These are phyloP conservation scores for Cystoisospora suis DNA, from an alignment of 169 alveolate species.

Conservation along the genomic window DNA sequence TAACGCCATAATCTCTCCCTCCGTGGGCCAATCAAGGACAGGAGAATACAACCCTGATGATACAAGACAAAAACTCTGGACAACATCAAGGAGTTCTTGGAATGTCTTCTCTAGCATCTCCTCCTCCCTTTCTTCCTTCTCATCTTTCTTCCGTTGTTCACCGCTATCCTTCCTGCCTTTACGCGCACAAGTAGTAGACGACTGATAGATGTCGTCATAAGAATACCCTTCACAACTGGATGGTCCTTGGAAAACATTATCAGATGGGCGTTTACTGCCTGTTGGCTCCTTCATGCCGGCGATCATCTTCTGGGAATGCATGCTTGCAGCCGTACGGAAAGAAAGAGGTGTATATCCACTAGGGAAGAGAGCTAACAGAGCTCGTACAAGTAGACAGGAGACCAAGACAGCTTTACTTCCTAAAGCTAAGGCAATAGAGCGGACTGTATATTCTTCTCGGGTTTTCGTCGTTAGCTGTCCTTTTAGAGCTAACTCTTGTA, in stretches of 20 bases:
- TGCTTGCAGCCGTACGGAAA: conserved; percentile 36
- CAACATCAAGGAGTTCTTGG: conserved; percentile 66
- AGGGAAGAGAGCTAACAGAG: conserved; percentile 65
- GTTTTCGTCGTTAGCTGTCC: conserved; percentile 43
- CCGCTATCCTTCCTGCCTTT: background rate
- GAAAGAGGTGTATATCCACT: conserved; percentile 70
- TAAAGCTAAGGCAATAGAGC: conserved; percentile 60
- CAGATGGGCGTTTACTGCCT: too few species aligned
- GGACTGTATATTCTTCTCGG: conserved; percentile 44
- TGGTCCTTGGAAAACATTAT: too few species aligned
- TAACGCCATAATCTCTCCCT: conserved; percentile 8
- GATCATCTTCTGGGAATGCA: background rate
- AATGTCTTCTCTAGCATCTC: conserved; percentile 16
- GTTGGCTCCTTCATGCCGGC: conserved; percentile 42
- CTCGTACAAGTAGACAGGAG: conserved; percentile 67
- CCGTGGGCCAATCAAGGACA: background rate
- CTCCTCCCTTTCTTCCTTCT: too few species aligned
- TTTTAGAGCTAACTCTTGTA: conserved; percentile 30
- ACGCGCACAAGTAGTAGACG: background rate
- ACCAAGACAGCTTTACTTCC: conserved; percentile 74
- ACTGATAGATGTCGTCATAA: background rate
- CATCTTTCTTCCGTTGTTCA: background rate
- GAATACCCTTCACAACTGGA: too few species aligned
- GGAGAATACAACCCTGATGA: conserved; percentile 69
- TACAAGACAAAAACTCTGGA: conserved; percentile 66